These are phyloP conservation scores for Colletotrichum abscissum DNA, from an alignment of 2,329 filamentous ascomycete species.

Conservation along the genomic window DNA sequence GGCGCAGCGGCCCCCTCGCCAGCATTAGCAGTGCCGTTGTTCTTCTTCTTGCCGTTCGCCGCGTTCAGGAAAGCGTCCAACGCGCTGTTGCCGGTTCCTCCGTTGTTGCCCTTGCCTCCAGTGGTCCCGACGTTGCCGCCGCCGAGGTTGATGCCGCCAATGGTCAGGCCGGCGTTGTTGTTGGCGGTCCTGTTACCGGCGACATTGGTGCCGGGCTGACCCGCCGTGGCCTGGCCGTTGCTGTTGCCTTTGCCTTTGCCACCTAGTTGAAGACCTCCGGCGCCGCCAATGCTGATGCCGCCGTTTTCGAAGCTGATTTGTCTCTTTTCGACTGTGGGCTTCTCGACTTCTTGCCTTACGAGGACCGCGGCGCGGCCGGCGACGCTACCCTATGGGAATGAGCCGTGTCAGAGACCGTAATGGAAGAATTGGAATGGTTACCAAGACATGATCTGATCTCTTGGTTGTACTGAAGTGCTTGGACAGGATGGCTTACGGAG, in stretches of 20 bases:
- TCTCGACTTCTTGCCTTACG: not conserved
- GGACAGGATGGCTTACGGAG: not conserved
- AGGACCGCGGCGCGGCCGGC: constrained; percentile 27
- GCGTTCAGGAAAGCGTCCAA: constrained; percentile 19
- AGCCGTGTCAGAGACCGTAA: not conserved
- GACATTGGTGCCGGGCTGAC: not conserved
- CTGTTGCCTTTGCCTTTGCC: constrained; percentile 7
- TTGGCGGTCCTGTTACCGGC: constrained; percentile 10
- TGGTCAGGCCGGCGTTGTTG: constrained; percentile 24
- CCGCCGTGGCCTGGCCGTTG: not conserved
- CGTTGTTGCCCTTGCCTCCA: not conserved
- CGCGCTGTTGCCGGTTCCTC: constrained; percentile 20
- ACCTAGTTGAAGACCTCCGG: constrained; percentile 6
- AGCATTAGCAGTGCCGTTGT: constrained; percentile 12
- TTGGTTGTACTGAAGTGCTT: not conserved
- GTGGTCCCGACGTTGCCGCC: not conserved
- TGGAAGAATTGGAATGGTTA: not conserved
- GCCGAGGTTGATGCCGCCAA: constrained; percentile 12
- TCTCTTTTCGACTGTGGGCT: constrained; percentile 3
- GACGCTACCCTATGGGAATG: constrained; percentile 4
- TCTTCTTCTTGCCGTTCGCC: constrained; percentile 22
- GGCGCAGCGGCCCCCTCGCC: constrained; percentile 3
- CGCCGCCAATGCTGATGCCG: constrained; percentile 17
- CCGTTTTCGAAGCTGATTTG: constrained; percentile 25
- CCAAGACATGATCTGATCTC: no score